Evolutionary conservation across 495 filamentous ascomycete species (phyloP).

Genomic region (Symbiotaphrina buchneri): DNA sequence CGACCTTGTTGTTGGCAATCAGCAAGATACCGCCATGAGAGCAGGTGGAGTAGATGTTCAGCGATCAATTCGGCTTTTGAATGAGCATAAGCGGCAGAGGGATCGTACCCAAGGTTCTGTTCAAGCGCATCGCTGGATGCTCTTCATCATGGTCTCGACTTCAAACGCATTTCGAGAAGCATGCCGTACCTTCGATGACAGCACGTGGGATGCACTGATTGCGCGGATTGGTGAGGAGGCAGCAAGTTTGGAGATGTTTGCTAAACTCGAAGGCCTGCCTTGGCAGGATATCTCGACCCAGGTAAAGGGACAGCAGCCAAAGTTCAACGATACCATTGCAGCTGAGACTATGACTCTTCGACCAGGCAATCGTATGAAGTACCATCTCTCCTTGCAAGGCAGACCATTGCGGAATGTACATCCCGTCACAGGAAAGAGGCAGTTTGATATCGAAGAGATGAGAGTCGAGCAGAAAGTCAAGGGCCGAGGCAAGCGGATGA

Average conservation of each 20-base stretch:
- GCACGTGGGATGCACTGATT: conserved; percentile 9
- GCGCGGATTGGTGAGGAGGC: conserved; percentile 7
- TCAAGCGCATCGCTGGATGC: too few relatives aligned
- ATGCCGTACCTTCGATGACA: neutral
- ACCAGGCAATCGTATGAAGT: conserved; percentile 1
- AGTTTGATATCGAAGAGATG: neutral
- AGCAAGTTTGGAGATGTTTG: conserved; percentile 14
- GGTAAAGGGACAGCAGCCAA: neutral
- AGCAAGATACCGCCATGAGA: too few relatives aligned
- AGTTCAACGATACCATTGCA: neutral
- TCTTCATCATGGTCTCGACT: conserved; percentile 14
- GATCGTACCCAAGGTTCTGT: too few relatives aligned
- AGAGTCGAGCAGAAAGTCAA: neutral
- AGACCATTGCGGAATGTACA: neutral
- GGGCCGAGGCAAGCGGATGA: neutral
- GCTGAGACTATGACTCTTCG: neutral
- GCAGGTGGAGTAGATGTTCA: too few relatives aligned
- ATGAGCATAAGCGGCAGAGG: too few relatives aligned
- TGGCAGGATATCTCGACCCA: conserved; percentile 8
- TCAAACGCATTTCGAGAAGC: conserved; percentile 14
- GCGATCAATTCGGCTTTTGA: too few relatives aligned
- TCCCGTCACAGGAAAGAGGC: neutral
- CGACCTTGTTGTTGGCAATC: too few relatives aligned
- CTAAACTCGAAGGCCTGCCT: conserved; percentile 10
- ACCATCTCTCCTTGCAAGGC: neutral